A percentile compares a stretch with the other conserved stretches of the same genome.
These are phyloP conservation scores for Thraustochytrium striatum DNA, from an alignment of 352 stramenopile genomes.

Conservation along the genomic window DNA sequence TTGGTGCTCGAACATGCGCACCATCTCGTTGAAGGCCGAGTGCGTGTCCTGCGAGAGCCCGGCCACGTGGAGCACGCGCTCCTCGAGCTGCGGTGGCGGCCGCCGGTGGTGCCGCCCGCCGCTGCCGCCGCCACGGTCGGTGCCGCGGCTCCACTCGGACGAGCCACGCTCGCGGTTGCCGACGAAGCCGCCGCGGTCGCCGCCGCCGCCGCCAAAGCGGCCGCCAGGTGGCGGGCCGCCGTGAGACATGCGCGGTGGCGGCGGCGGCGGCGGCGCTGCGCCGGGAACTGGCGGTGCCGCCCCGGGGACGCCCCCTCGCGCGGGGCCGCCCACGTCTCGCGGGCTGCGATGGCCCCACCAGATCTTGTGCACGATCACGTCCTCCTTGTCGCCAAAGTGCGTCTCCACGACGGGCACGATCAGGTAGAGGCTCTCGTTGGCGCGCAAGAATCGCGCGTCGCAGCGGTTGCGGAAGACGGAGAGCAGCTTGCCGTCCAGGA, in stretches of 20 bases:
- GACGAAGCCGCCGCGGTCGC: background rate
- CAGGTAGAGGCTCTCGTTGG: background rate
- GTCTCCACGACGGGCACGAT: conserved; percentile 39
- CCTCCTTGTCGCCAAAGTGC: conserved; percentile 43
- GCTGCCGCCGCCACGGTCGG: background rate
- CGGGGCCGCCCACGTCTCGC: background rate
- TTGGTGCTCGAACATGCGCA: conserved; percentile 37
- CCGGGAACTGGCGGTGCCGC: background rate
- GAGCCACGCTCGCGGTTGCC: background rate
- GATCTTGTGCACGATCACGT: conserved; percentile 25
- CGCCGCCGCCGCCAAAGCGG: background rate
- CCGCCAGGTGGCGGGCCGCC: background rate
- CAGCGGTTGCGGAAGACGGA: conserved; percentile 26
- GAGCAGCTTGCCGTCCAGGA: conserved; percentile 28
- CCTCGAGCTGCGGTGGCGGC: background rate
- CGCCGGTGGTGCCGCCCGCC: background rate
- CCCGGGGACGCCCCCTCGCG: background rate
- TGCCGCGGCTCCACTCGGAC: background rate
- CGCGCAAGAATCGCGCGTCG: conserved; percentile 21
- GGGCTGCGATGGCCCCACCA: conserved; percentile 30
- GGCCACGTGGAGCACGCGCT: conserved; percentile 31
- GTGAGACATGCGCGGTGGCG: background rate
- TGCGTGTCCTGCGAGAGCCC: conserved; percentile 12
- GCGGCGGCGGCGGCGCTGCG: background rate
- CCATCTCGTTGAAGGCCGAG: conserved; percentile 26